Percentiles rank a stretch among this genome's conserved stretches.
phyloP scores from a whole-genome alignment of 345 rosid genomes.

The Litchi chinensis region DNA sequence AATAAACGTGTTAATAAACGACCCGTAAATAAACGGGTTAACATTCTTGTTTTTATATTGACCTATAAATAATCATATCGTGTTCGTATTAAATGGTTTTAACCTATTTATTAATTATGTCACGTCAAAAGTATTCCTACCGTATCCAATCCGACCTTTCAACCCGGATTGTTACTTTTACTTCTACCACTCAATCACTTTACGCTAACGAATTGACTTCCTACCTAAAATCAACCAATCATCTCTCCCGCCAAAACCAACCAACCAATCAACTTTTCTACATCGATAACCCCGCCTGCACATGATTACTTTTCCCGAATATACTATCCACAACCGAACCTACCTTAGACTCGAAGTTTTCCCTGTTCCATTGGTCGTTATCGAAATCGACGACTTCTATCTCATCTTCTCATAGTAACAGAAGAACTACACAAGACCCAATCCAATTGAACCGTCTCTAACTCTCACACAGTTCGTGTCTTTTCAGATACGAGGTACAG shows the following conservation, averaged over 20 bases:
- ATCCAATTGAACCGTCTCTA: background rate
- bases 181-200: background rate
- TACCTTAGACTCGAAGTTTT: background rate
- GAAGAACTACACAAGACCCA: background rate
- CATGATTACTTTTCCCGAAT: background rate
- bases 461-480: conserved; percentile 7
- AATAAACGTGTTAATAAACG: too few relatives aligned
- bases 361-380: conserved; percentile 16
- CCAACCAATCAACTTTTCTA: background rate
- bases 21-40: too few relatives aligned
- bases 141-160: too few relatives aligned
- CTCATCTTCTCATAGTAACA: background rate
- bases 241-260: background rate
- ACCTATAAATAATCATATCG: too few relatives aligned
- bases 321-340: background rate
- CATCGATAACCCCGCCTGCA: background rate
- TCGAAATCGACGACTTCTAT: background rate
- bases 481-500: conserved; percentile 16
- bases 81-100: too few relatives aligned
- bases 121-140: too few relatives aligned
- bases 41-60: too few relatives aligned
- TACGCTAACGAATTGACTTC: background rate
- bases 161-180: too few relatives aligned
- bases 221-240: background rate
- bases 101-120: too few relatives aligned